These are phyloP conservation scores for Recurvomyces mirabilis DNA, from an alignment of 495 filamentous ascomycete genomes.

Conservation along the genomic window DNA sequence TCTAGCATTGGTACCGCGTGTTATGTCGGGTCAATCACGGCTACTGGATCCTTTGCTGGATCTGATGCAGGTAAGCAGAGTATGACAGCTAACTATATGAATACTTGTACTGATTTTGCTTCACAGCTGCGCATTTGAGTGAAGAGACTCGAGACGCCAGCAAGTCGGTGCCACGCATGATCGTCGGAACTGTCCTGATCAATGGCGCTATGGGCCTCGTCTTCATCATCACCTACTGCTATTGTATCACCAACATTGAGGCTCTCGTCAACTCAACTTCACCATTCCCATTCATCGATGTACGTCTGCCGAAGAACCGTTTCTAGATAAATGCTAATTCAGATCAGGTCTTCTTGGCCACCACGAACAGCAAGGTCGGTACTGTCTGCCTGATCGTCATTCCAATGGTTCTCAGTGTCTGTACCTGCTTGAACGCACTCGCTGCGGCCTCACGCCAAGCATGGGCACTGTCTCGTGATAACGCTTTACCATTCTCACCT, in stretches of 20 bases:
- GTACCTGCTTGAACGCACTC: neutral
- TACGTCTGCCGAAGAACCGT: neutral
- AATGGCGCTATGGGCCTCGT: constrained; percentile 22
- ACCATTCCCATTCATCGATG: neutral
- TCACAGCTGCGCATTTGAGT: neutral
- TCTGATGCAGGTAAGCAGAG: constrained; percentile 13
- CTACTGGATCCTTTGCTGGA: constrained; percentile 7
- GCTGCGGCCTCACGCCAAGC: constrained; percentile 19
- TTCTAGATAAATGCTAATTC: neutral
- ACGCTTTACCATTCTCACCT: constrained; percentile 14
- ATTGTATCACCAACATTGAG: constrained; percentile 6
- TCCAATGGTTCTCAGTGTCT: neutral
- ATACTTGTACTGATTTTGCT: neutral
- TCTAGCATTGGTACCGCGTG: constrained; percentile 4
- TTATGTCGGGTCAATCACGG: constrained; percentile 4
- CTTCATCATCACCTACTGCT: constrained; percentile 22
- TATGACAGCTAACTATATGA: neutral
- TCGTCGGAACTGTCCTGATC: constrained; percentile 19
- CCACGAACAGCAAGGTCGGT: neutral
- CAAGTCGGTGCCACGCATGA: constrained; percentile 19
- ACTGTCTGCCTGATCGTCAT: neutral
- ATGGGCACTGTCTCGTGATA: constrained; percentile 21
- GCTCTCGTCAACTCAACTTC: neutral
- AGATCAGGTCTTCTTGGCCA: neutral
- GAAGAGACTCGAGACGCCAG: constrained; percentile 26